Percentiles rank a stretch among this genome's conserved stretches.
Evolutionary conservation across 148 eudicot species (phyloP).

Genomic region (Fagopyrum tataricum): DNA sequence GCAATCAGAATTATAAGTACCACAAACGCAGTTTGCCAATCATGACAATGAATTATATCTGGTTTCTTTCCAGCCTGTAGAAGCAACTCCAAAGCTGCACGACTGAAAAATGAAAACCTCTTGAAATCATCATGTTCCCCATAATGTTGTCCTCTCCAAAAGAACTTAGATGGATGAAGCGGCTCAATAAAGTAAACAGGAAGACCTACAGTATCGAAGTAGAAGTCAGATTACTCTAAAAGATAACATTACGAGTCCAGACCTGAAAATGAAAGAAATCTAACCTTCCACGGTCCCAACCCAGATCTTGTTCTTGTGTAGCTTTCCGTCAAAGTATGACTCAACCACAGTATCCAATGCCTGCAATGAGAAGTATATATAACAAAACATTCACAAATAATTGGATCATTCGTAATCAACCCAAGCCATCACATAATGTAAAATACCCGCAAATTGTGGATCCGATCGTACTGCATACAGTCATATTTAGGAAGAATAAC

Average conservation of each 20-base stretch:
- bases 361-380: conserved; percentile 31
- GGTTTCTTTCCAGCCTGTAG: conserved; percentile 83
- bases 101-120: conserved; percentile 88
- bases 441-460: conserved; percentile 67
- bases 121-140: conserved; percentile 96
- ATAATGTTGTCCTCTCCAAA: conserved; percentile 89
- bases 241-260: background rate
- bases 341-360: conserved; percentile 64
- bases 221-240: background rate
- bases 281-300: conserved; percentile 92
- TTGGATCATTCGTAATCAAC: background rate
- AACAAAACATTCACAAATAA: background rate
- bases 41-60: conserved; percentile 97
- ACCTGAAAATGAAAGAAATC: conserved; percentile 12
- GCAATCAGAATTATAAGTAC: conserved; percentile 25
- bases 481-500: conserved; percentile 89
- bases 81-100: conserved; percentile 90
- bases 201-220: conserved; percentile 49
- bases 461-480: conserved; percentile 70
- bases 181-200: conserved; percentile 98
- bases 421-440: background rate
- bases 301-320: conserved; percentile 80
- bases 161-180: conserved; percentile 74
- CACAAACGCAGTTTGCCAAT: conserved; percentile 98
- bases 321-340: conserved; percentile 83